Evolutionary conservation across 345 rosid species (phyloP).

Genomic region (Brassica cretica): DNA sequence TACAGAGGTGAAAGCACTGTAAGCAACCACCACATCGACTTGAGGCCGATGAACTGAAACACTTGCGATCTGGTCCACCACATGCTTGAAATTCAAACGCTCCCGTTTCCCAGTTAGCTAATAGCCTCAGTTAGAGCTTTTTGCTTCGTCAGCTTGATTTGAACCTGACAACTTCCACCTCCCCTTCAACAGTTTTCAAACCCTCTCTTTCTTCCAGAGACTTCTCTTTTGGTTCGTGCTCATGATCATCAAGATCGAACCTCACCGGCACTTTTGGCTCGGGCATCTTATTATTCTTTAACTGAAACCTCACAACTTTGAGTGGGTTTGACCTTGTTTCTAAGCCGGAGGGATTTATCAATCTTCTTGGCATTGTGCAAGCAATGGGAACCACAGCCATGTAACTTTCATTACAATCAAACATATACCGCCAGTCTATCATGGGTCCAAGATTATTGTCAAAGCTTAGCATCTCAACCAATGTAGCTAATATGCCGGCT

Average conservation of each 20-base stretch:
- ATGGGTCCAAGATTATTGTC: background rate
- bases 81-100: conserved; percentile 50
- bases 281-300: no score
- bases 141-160: conserved; percentile 63
- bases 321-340: no score
- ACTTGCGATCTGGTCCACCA: conserved; percentile 43
- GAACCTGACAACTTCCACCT: conserved; percentile 45
- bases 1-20: background rate
- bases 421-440: background rate
- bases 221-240: conserved; percentile 17
- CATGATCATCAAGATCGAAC: conserved; percentile 5
- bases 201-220: conserved; percentile 15
- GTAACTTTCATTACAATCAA: background rate
- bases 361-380: no score
- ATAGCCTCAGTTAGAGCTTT: conserved; percentile 48
- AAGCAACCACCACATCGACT: conserved; percentile 31
- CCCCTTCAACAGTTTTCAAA: background rate
- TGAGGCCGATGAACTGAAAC: conserved; percentile 48
- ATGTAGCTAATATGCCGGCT: background rate
- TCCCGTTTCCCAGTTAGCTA: conserved; percentile 48
- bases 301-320: no score
- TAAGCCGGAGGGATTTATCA: no score
- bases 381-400: background rate
- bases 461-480: background rate
- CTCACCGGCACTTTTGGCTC: conserved; percentile 14